These are phyloP conservation scores for Melanomma pulvis-pyrius DNA, from an alignment of 495 filamentous ascomycete species.

Conservation along the genomic window DNA sequence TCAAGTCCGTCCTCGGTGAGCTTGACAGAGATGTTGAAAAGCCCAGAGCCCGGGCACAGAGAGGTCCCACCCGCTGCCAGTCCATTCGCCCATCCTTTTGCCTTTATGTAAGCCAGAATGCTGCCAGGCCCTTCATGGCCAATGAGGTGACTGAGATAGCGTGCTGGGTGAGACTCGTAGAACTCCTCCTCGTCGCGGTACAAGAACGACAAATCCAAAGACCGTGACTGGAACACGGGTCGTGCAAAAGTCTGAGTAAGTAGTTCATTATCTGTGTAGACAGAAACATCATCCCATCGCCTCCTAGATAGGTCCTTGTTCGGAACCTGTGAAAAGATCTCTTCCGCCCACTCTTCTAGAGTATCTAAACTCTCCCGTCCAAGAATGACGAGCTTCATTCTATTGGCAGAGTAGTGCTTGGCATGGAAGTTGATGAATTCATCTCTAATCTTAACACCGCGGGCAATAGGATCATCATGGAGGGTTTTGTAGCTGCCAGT, in stretches of 20 bases:
- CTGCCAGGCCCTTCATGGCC: constrained; percentile 97
- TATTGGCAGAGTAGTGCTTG: constrained; percentile 90
- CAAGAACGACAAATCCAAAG: constrained; percentile 83
- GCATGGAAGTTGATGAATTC: constrained; percentile 95
- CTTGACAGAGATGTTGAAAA: constrained; percentile 79
- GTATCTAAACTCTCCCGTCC: constrained; percentile 88
- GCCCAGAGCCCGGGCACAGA: constrained; percentile 79
- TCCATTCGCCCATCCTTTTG: constrained; percentile 91
- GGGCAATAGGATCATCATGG: constrained; percentile 77
- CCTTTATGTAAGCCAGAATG: constrained; percentile 92
- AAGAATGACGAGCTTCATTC: constrained; percentile 92
- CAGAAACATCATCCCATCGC: constrained; percentile 75
- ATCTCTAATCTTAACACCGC: constrained; percentile 84
- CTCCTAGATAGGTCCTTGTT: constrained; percentile 85
- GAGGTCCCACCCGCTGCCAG: constrained; percentile 76
- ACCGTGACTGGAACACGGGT: constrained; percentile 90
- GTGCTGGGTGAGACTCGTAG: constrained; percentile 80
- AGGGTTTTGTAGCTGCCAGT: constrained; percentile 91
- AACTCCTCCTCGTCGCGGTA: constrained; percentile 85
- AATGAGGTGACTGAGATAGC: constrained; percentile 91
- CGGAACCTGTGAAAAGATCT: constrained; percentile 78
- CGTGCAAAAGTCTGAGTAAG: constrained; percentile 88
- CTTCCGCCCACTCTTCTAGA: constrained; percentile 83
- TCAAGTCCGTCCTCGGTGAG: constrained; percentile 85
- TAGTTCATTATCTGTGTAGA: constrained; percentile 68